phyloP scores from a whole-genome alignment of 371 early-diverging fungal species.

The Actinomucor elegans region DNA sequence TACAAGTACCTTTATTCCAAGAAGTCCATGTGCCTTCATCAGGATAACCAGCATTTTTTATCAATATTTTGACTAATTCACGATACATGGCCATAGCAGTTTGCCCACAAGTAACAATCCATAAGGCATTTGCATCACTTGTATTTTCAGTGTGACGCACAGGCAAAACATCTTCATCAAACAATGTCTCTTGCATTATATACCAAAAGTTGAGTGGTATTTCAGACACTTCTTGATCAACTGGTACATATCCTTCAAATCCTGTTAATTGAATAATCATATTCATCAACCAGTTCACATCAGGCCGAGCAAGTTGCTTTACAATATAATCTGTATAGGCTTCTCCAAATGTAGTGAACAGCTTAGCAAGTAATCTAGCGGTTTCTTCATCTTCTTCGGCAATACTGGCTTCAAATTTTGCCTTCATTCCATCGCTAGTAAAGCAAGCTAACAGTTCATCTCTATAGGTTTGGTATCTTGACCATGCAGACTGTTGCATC shows the following conservation, averaged over 20 bases:
- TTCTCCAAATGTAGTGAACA: constrained; percentile 72
- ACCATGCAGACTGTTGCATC: constrained; percentile 45
- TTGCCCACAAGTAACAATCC: constrained; percentile 34
- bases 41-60: constrained; percentile 60
- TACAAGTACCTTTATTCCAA: constrained; percentile 61
- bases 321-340: constrained; percentile 65
- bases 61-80: constrained; percentile 52
- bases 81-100: constrained; percentile 46
- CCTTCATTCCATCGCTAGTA: constrained; percentile 51
- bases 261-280: constrained; percentile 71
- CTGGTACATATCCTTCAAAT: constrained; percentile 70
- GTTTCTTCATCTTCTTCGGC: constrained; percentile 60
- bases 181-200: constrained; percentile 66
- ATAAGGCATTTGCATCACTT: constrained; percentile 17
- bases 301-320: constrained; percentile 42
- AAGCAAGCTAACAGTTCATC: constrained; percentile 56
- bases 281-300: constrained; percentile 50
- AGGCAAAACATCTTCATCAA: constrained; percentile 42
- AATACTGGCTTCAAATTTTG: constrained; percentile 45
- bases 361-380: constrained; percentile 54
- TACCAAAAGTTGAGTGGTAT: constrained; percentile 77
- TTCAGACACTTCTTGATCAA: constrained; percentile 73
- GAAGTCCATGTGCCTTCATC: constrained; percentile 51
- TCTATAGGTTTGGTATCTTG: constrained; percentile 43
- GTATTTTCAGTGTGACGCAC: constrained; percentile 11